A percentile compares a stretch with the other conserved stretches of the same genome.
Conservation (phyloP, 805 yeast species). For the Spathaspora arborariae region DNA sequence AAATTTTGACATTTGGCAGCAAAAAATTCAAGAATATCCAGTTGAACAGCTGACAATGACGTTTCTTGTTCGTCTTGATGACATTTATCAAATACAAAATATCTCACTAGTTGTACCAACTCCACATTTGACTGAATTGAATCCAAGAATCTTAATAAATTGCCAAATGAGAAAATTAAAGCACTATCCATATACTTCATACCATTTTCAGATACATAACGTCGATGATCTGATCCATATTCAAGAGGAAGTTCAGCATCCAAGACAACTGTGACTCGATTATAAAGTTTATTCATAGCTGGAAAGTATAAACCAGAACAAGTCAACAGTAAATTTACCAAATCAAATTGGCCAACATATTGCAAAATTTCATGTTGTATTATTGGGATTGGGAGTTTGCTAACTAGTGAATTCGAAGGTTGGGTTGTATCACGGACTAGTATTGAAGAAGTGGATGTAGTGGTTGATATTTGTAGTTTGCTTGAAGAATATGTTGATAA, state of each 20-base stretch:
- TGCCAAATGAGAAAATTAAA: conserved; percentile 17
- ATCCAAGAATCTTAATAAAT: conserved; percentile 16
- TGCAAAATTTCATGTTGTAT: conserved; percentile 15
- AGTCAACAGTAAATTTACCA: conserved; percentile 21
- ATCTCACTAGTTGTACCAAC: conserved; percentile 21
- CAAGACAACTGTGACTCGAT: conserved; percentile 26
- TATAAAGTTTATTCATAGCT: conserved; percentile 24
- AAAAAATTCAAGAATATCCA: conserved; percentile 22
- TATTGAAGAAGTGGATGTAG: background rate
- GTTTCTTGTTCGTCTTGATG: conserved; percentile 4
- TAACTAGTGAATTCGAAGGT: conserved; percentile 10
- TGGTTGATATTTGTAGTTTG: background rate
- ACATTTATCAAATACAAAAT: conserved; percentile 34
- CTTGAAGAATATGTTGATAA: background rate
- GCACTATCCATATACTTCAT: conserved; percentile 27
- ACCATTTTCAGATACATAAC: conserved; percentile 25
- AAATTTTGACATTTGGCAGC: conserved; percentile 20
- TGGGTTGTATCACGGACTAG: conserved; percentile 3
- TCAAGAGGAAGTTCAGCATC: conserved; percentile 23
- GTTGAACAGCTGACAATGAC: conserved; percentile 15
- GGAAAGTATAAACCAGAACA: conserved; percentile 17
- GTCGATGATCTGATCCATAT: conserved; percentile 12
- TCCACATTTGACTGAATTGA: conserved; percentile 15
- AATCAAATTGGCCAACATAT: conserved; percentile 29
- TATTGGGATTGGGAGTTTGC: conserved; percentile 12